Evolutionary conservation across 106 monocot species (phyloP).

Genomic region (Acorus calamus): DNA sequence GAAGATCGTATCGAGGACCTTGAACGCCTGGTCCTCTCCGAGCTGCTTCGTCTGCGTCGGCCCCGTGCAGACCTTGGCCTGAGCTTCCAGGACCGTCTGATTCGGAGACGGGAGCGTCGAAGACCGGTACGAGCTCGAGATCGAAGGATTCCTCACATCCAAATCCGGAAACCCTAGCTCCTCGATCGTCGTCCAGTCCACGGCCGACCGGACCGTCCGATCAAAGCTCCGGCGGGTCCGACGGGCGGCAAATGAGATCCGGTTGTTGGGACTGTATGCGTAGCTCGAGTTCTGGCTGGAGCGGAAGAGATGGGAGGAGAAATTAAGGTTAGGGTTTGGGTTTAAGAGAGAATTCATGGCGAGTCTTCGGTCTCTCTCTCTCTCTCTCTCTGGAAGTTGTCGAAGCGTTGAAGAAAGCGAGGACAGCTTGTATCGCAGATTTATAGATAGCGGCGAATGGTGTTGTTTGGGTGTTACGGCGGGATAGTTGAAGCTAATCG

Average conservation of each 20-base stretch:
- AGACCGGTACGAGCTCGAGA: slow-evolving; percentile 64
- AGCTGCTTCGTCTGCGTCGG: slow-evolving; percentile 87
- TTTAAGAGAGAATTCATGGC: slow-evolving; percentile 23
- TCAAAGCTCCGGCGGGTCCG: neutral
- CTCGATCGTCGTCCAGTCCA: slow-evolving; percentile 18
- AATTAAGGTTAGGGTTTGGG: slow-evolving; percentile 18
- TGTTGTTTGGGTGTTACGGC: too few relatives aligned
- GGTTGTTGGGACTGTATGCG: slow-evolving; percentile 1
- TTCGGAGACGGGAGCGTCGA: slow-evolving; percentile 52
- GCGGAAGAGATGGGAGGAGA: slow-evolving; percentile 1
- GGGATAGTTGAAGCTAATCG: too few relatives aligned
- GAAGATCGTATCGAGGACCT: slow-evolving; percentile 78
- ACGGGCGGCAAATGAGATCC: slow-evolving; percentile 7
- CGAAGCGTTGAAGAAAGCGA: too few relatives aligned
- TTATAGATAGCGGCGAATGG: too few relatives aligned
- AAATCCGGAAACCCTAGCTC: slow-evolving; percentile 16
- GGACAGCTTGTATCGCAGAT: too few relatives aligned
- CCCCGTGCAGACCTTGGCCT: slow-evolving; percentile 84
- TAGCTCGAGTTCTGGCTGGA: neutral
- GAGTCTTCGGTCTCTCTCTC: too few relatives aligned
- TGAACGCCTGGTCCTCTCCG: slow-evolving; percentile 66
- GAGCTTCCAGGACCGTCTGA: slow-evolving; percentile 74
- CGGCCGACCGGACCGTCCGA: slow-evolving; percentile 3
- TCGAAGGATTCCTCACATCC: slow-evolving; percentile 35
- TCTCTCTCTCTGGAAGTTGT: too few relatives aligned